Evolutionary conservation across 2,329 filamentous ascomycete species (phyloP).

Genomic region (Pyricularia sp.): DNA sequence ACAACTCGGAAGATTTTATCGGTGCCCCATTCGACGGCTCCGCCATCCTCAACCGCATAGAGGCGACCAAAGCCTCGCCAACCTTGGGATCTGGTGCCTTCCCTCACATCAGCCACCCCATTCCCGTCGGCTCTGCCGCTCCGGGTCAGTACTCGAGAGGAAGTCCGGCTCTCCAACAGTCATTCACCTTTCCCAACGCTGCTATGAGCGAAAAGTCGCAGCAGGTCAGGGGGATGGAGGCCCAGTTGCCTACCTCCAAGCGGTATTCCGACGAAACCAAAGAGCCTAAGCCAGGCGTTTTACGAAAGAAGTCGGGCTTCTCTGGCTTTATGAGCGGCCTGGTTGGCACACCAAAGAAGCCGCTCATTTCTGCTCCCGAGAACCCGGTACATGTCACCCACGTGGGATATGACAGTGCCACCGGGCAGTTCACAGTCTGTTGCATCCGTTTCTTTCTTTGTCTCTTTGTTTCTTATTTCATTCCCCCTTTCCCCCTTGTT

Average conservation of each 20-base stretch:
- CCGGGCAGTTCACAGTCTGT: constrained; percentile 88
- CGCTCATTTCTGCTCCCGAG: constrained; percentile 92
- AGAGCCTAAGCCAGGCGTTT: constrained; percentile 39
- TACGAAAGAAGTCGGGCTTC: constrained; percentile 79
- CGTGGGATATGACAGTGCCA: constrained; percentile 92
- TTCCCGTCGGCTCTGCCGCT: constrained; percentile 19
- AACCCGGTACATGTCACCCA: constrained; percentile 97
- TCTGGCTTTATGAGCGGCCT: constrained; percentile 75
- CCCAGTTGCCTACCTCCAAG: constrained; percentile 44
- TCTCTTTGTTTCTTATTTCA: background rate
- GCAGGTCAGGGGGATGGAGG: constrained; percentile 28
- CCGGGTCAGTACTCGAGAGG: constrained; percentile 34
- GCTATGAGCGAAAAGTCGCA: constrained; percentile 34
- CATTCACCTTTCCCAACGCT: constrained; percentile 48
- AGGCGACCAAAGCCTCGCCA: constrained; percentile 29
- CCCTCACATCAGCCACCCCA: constrained; percentile 10
- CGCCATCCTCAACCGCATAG: constrained; percentile 47
- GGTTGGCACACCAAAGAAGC: constrained; percentile 75
- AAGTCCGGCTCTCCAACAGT: constrained; percentile 45
- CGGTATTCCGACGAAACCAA: constrained; percentile 68
- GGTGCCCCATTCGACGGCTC: constrained; percentile 53
- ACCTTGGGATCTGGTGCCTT: constrained; percentile 10
- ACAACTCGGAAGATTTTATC: constrained; percentile 45
- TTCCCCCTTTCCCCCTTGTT: background rate
- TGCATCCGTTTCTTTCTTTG: background rate